Conservation (phyloP, 169 alveolate species). For the Plasmodium chabaudi region DNA sequence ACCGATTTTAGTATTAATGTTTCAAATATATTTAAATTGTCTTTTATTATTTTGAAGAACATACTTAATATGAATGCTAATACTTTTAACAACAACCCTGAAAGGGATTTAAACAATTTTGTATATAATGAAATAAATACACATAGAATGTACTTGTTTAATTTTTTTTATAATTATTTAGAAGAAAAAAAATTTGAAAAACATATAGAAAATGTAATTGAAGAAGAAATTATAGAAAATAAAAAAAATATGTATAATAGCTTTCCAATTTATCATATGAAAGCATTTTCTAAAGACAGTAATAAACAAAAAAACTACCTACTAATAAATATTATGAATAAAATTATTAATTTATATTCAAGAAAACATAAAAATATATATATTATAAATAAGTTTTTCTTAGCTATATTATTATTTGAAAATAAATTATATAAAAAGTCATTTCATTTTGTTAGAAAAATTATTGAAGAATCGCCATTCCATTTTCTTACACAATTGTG, state of each 20-base stretch:
- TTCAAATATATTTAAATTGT: slow-evolving; percentile 47
- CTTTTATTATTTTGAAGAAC: slow-evolving; percentile 65
- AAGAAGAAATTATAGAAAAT: background rate
- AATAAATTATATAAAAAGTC: slow-evolving; percentile 40
- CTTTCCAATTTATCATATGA: slow-evolving; percentile 61
- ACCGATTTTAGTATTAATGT: slow-evolving; percentile 68
- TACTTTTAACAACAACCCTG: background rate
- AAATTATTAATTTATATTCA: slow-evolving; percentile 50
- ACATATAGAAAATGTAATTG: slow-evolving; percentile 25
- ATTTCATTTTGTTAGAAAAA: slow-evolving; percentile 19
- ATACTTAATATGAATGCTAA: slow-evolving; percentile 27
- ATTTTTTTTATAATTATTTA: slow-evolving; percentile 41
- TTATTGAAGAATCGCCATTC: slow-evolving; percentile 26
- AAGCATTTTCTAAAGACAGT: slow-evolving; percentile 49
- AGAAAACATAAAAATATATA: slow-evolving; percentile 39
- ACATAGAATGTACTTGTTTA: slow-evolving; percentile 11
- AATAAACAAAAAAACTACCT: slow-evolving; percentile 32
- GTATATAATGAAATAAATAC: slow-evolving; percentile 9
- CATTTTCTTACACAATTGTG: slow-evolving; percentile 40
- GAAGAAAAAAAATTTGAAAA: slow-evolving; percentile 71
- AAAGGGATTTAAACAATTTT: slow-evolving; percentile 9
- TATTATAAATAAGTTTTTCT: slow-evolving; percentile 50
- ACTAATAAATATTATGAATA: slow-evolving; percentile 61
- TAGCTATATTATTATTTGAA: slow-evolving; percentile 67
- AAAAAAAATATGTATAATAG: slow-evolving; percentile 34